Evolutionary conservation across 2,329 filamentous ascomycete species (phyloP), one percentile per base, ranked within the genome.

Genomic region (Blastomyces emzantsi): DNA sequence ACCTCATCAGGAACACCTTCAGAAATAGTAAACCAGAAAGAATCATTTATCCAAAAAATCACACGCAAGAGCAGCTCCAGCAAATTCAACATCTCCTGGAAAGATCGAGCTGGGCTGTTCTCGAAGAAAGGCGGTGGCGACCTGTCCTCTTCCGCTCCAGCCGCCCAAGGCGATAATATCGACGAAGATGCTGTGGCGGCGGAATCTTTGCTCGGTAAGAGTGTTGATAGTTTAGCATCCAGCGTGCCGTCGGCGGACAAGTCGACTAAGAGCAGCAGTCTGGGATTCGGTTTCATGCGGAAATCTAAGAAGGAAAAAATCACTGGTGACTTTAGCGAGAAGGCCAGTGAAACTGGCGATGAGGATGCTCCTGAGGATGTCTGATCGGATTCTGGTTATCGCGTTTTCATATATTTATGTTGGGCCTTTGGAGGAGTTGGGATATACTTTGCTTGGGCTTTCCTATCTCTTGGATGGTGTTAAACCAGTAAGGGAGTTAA

Each of bases 71-170:
- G 79, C 60, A 80, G 77, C 67, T 80, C 78, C 13, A 77, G 78
- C 72, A 82, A 80, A 65, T 81, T 81, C 69, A 80, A 79, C 64
- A 73, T 76, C 59, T 78, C 78, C 17, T 82, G 80, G 80, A 81
- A 81, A 69, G 79, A 81, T 62, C 77, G 79, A 49, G 75, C 75
- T 8, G 74, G 76, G 13, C 67, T 81, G 7, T 81, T 81, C 65
- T 79, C 75, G 54, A 79, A 78, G 67, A 79, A 78, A 67, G 76
- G 73, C 41, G 76, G 73, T 43, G 77, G 79, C 58, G 70, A 77
- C 22, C 72, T 74, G 22, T 69, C 71, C 6, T 69, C 71, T 8
- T 45, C 43, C 43, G 66, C 69, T 30, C 49, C 5, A 8, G 6
- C 49, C 2, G 13, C 49, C 3, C 47, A 58, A 39, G 74, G 77